These are phyloP conservation scores for Agroathelia rolfsii DNA, from an alignment of 1,284 basidiomycete species.

Conservation along the genomic window DNA sequence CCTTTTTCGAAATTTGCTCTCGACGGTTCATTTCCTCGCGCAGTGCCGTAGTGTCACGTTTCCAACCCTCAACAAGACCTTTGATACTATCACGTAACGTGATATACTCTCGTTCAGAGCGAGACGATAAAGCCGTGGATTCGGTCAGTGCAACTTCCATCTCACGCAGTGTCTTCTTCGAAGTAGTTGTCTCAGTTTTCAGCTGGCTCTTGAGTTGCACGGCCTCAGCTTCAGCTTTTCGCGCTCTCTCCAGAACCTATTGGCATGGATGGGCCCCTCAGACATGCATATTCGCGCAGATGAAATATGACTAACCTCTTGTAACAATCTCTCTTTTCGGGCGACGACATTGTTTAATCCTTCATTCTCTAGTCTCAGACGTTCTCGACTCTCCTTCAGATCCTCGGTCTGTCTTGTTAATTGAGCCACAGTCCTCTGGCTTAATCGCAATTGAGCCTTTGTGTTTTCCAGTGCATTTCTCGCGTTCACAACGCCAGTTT, in stretches of 20 bases:
- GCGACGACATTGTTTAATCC: slow-evolving; percentile 77
- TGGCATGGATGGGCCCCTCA: slow-evolving; percentile 2
- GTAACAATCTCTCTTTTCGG: slow-evolving; percentile 74
- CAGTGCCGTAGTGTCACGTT: slow-evolving; percentile 53
- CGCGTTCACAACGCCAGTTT: slow-evolving; percentile 72
- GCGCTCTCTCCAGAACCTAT: slow-evolving; percentile 69
- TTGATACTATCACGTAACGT: slow-evolving; percentile 67
- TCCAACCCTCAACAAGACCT: slow-evolving; percentile 57
- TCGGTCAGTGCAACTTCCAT: slow-evolving; percentile 65
- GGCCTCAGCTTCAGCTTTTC: slow-evolving; percentile 72
- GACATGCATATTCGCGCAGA: slow-evolving; percentile 3
- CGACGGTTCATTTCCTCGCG: slow-evolving; percentile 60
- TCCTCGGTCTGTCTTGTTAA: slow-evolving; percentile 78
- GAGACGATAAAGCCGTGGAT: slow-evolving; percentile 65
- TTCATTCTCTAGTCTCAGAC: slow-evolving; percentile 76
- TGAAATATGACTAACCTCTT: slow-evolving; percentile 49
- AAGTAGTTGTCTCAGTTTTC: slow-evolving; percentile 58
- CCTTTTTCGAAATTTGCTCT: slow-evolving; percentile 54
- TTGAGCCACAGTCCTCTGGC: slow-evolving; percentile 71
- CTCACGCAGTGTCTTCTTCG: slow-evolving; percentile 66
- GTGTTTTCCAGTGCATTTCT: slow-evolving; percentile 76
- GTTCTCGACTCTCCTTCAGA: slow-evolving; percentile 73
- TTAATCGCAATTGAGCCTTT: slow-evolving; percentile 63
- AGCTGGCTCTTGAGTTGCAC: slow-evolving; percentile 53
- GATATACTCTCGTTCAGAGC: slow-evolving; percentile 69